phyloP scores from a whole-genome alignment of 768 basidiomycete genomes.

The Termitomyces sp. region DNA sequence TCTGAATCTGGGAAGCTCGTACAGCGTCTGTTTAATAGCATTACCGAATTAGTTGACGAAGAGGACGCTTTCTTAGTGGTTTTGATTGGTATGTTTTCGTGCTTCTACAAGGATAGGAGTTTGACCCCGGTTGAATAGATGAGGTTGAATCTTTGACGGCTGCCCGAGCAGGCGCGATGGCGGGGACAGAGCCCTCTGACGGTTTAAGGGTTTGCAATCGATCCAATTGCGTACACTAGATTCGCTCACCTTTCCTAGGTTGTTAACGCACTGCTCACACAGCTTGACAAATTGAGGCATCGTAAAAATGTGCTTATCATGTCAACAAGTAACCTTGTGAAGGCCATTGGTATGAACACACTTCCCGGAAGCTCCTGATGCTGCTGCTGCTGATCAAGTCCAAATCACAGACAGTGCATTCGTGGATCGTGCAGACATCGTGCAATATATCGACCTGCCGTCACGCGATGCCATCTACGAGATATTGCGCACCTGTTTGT shows the following conservation, averaged over 20 bases:
- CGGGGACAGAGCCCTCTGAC: conserved; percentile 94
- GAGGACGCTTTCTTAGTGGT: conserved; percentile 91
- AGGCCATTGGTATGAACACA: conserved; percentile 78
- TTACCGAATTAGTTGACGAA: conserved; percentile 90
- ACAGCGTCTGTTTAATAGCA: conserved; percentile 84
- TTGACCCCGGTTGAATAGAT: conserved; percentile 46
- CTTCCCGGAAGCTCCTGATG: neutral
- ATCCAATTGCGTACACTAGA: neutral
- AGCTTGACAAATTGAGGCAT: conserved; percentile 92
- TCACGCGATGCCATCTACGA: conserved; percentile 91
- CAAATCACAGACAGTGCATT: conserved; percentile 77
- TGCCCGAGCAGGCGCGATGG: conserved; percentile 91
- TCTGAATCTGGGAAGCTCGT: conserved; percentile 99
- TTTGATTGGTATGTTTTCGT: conserved; percentile 66
- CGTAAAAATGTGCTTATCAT: conserved; percentile 93
- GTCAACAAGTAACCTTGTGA: conserved; percentile 93
- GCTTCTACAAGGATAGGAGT: neutral
- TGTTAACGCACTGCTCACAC: conserved; percentile 95
- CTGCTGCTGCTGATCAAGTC: neutral
- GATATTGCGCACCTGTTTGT: conserved; percentile 79
- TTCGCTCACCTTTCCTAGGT: conserved; percentile 51
- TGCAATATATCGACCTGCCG: conserved; percentile 92
- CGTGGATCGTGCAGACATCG: conserved; percentile 94
- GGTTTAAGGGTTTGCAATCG: conserved; percentile 64
- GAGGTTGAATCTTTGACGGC: conserved; percentile 97